A percentile compares a stretch with the other conserved stretches of the same genome.
These are phyloP conservation scores for Ogataea haglerorum DNA, from an alignment of 805 yeast genomes.

Conservation along the genomic window DNA sequence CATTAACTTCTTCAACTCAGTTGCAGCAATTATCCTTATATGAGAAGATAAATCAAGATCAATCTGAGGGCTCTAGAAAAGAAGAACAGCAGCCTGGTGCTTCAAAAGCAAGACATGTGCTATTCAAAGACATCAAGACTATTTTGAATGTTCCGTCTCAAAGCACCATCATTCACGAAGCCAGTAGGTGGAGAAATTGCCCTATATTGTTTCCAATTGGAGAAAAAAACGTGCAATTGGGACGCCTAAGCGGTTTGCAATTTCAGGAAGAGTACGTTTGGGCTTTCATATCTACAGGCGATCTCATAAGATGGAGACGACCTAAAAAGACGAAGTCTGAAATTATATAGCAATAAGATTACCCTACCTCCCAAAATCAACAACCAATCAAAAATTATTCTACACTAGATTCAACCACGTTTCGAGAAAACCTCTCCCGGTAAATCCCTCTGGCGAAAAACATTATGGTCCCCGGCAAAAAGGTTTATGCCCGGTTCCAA, in stretches of 20 bases:
- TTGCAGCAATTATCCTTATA: constrained; percentile 23
- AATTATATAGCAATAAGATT: not conserved
- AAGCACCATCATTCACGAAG: constrained; percentile 23
- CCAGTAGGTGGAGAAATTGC: constrained; percentile 23
- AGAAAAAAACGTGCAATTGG: constrained; percentile 31
- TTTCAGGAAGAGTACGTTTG: constrained; percentile 34
- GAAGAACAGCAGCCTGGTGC: not conserved
- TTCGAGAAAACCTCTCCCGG: constrained; percentile 2
- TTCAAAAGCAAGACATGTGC: not conserved
- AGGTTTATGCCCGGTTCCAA: not conserved
- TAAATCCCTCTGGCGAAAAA: not conserved
- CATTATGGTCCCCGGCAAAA: not conserved
- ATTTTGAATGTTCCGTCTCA: not conserved
- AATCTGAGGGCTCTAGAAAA: not conserved
- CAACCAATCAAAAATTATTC: constrained; percentile 10
- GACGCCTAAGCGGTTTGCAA: constrained; percentile 32
- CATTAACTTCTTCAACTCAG: constrained; percentile 27
- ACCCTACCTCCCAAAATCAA: constrained; percentile 5
- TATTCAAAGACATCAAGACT: not conserved
- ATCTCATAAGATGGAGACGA: constrained; percentile 38
- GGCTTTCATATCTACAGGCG: constrained; percentile 38
- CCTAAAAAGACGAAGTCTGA: too few species aligned
- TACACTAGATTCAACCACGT: too few species aligned
- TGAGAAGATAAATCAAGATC: constrained; percentile 28
- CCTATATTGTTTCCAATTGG: constrained; percentile 35